Evolutionary conservation across 441 rosid species (phyloP).

Genomic region (Jatropha podagrica): DNA sequence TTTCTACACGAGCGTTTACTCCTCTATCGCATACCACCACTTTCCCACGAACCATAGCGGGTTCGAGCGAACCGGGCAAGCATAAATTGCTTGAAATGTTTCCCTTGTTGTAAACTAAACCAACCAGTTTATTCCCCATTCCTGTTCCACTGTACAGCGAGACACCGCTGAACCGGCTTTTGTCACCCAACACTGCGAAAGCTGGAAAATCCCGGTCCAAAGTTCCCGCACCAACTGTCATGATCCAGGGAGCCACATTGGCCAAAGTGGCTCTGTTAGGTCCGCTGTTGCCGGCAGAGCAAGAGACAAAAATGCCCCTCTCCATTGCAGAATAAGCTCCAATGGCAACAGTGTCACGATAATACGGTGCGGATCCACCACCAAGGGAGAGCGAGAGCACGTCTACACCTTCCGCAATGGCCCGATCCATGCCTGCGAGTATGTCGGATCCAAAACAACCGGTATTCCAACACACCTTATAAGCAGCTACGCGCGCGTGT

Average conservation of each 20-base stretch:
- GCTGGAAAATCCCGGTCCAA: constrained; percentile 91
- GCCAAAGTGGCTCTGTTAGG: constrained; percentile 57
- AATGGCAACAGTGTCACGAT: constrained; percentile 65
- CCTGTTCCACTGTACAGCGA: constrained; percentile 77
- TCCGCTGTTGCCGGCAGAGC: constrained; percentile 86
- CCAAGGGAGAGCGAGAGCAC: constrained; percentile 84
- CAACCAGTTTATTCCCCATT: constrained; percentile 55
- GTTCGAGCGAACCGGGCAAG: constrained; percentile 68
- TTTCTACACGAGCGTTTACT: constrained; percentile 74
- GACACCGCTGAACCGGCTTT: constrained; percentile 47
- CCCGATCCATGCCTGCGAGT: constrained; percentile 80
- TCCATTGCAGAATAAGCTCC: constrained; percentile 79
- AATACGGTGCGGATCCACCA: constrained; percentile 70
- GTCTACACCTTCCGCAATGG: constrained; percentile 73
- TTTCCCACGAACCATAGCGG: constrained; percentile 59
- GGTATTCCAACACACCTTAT: constrained; percentile 79
- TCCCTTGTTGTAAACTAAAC: constrained; percentile 53
- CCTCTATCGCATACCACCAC: constrained; percentile 90
- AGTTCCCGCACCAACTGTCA: constrained; percentile 93
- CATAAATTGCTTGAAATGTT: constrained; percentile 57
- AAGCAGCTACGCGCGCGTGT: constrained; percentile 64
- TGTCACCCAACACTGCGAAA: constrained; percentile 51
- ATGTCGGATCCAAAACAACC: constrained; percentile 88
- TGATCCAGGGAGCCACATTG: constrained; percentile 91
- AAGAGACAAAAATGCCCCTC: constrained; percentile 76